Conservation (phyloP, 306 rosid species). For the Rosa persica region DNA sequence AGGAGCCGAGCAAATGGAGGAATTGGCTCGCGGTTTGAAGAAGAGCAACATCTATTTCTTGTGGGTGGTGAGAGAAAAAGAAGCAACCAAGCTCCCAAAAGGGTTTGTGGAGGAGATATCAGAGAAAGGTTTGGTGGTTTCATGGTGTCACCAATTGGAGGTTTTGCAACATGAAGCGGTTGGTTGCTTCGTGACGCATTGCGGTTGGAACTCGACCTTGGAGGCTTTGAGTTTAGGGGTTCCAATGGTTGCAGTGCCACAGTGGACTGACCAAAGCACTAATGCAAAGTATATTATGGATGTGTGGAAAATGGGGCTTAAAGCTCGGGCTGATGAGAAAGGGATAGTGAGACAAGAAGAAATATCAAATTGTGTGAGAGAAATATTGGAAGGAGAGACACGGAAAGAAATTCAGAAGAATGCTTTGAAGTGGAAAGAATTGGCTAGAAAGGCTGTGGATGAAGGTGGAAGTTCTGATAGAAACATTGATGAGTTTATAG, state of each 20-base stretch:
- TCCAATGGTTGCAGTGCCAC: constrained; percentile 24
- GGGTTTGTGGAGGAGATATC: constrained; percentile 12
- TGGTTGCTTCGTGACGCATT: constrained; percentile 3
- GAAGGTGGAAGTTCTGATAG: no score
- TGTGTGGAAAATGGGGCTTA: constrained; percentile 24
- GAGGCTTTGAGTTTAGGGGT: constrained; percentile 21
- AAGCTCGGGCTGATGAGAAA: background rate
- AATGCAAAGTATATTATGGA: constrained; percentile 20
- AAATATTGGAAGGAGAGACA: constrained; percentile 20
- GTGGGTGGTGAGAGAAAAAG: constrained; percentile 32
- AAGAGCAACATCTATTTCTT: constrained; percentile 11
- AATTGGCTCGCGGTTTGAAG: constrained; percentile 23
- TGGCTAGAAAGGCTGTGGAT: no score
- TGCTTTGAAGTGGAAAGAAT: constrained; percentile 5
- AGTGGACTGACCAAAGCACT: constrained; percentile 26
- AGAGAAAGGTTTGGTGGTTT: constrained; percentile 12
- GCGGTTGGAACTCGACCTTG: constrained; percentile 9
- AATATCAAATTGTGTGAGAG: constrained; percentile 2
- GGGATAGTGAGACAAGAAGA: constrained; percentile 16
- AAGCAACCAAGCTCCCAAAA: constrained; percentile 24
- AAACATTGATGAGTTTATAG: background rate
- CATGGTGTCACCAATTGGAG: constrained; percentile 5
- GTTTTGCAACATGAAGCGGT: constrained; percentile 4
- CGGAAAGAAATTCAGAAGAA: constrained; percentile 7
- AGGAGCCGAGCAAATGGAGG: constrained; percentile 24